These are phyloP conservation scores for Colletotrichum neosansevieriae DNA, from an alignment of 2,329 filamentous ascomycete species.

Conservation along the genomic window DNA sequence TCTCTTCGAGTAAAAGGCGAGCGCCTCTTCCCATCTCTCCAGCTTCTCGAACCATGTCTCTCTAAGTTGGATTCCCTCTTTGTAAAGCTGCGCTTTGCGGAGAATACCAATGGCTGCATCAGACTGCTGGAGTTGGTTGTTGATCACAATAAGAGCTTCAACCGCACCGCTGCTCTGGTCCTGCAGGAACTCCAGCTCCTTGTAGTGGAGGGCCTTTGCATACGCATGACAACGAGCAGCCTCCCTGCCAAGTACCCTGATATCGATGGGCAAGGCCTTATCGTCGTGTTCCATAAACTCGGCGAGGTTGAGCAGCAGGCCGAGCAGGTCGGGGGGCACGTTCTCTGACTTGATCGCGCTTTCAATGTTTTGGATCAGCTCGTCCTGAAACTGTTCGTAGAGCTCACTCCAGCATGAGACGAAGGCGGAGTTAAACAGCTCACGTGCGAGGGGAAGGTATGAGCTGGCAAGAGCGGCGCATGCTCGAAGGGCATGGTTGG, in stretches of 20 bases:
- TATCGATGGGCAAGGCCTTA: conserved; percentile 97
- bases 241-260: conserved; percentile 92
- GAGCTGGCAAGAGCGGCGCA: conserved; percentile 92
- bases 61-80: conserved; percentile 90
- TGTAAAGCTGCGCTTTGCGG: conserved; percentile 93
- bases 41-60: conserved; percentile 99
- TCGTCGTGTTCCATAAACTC: conserved; percentile 99
- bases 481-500: conserved; percentile 92
- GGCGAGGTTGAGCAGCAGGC: conserved; percentile 92
- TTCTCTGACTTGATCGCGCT: conserved; percentile 94
- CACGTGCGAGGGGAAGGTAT: conserved; percentile 90
- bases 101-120: conserved; percentile 98
- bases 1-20: conserved; percentile 90
- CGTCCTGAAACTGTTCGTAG: conserved; percentile 96
- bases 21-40: conserved; percentile 96
- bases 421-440: conserved; percentile 98
- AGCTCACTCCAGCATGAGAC: conserved; percentile 99
- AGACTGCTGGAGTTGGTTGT: conserved; percentile 98
- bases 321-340: conserved; percentile 94
- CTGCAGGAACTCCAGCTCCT: conserved; percentile 97
- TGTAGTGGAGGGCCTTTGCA: conserved; percentile 98
- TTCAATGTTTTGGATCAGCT: conserved; percentile 95
- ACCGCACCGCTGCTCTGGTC: conserved; percentile 96
- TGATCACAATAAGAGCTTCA: conserved; percentile 98
- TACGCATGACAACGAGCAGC: conserved; percentile 97